A percentile compares a stretch with the other conserved stretches of the same genome.
phyloP scores from a whole-genome alignment of 2,329 filamentous ascomycete genomes.

The Fonsecaea nubica region DNA sequence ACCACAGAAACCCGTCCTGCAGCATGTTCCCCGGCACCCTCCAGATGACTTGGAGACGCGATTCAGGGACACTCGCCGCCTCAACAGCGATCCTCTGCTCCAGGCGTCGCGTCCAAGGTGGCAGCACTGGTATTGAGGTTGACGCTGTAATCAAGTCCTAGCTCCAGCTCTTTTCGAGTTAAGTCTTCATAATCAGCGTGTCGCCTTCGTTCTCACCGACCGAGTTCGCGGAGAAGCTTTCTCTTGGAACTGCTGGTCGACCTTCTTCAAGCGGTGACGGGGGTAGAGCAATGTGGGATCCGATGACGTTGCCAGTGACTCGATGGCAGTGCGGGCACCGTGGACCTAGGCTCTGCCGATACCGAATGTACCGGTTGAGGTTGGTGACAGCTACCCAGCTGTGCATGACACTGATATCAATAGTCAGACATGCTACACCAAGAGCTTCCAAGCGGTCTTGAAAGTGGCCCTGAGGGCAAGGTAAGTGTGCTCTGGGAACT shows the following conservation, averaged over 20 bases:
- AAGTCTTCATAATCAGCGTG: conserved; percentile 28
- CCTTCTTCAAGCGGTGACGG: conserved; percentile 7
- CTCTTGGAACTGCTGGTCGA: conserved; percentile 7
- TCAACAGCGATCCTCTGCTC: not conserved
- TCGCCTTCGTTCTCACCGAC: conserved; percentile 26
- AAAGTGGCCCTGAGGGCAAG: too few relatives aligned
- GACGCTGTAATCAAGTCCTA: not conserved
- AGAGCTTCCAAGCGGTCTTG: not conserved
- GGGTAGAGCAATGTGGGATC: conserved; percentile 9
- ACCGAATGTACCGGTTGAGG: conserved; percentile 23
- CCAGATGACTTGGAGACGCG: not conserved
- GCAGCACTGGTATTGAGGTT: not conserved
- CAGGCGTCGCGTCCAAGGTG: not conserved
- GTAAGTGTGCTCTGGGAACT: not conserved
- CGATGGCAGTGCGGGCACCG: conserved; percentile 31
- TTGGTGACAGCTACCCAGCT: conserved; percentile 18
- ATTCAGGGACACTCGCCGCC: not conserved
- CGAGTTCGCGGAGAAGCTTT: conserved; percentile 28
- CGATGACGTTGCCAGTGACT: not conserved
- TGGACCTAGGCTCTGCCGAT: conserved; percentile 23
- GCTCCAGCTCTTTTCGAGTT: not conserved
- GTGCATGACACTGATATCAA: conserved; percentile 24
- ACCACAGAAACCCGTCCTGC: not conserved
- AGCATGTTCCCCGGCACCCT: not conserved
- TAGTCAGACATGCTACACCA: conserved; percentile 2